phyloP scores from a whole-genome alignment of 1,139 yeast genomes.

The Saccharomyces hybrid region DNA sequence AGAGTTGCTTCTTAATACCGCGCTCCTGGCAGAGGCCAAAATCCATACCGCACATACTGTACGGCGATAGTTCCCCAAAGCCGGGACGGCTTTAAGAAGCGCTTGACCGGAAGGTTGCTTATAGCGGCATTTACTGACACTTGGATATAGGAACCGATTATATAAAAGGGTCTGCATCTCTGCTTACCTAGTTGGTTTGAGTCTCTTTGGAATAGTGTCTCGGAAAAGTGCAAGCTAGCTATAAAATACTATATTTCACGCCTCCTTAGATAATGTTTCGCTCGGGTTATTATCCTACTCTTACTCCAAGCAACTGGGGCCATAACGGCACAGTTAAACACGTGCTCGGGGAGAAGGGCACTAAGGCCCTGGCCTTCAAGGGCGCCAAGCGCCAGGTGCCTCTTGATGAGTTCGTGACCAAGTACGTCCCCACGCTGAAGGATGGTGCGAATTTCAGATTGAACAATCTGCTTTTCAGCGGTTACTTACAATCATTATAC shows the following conservation, averaged over 20 bases:
- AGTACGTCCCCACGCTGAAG: conserved; percentile 38
- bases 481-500: conserved; percentile 65
- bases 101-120: neutral
- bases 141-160: neutral
- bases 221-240: too few species aligned
- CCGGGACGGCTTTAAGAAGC: neutral
- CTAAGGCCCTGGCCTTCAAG: conserved; percentile 36
- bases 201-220: too few species aligned
- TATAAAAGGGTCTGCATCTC: neutral
- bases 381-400: conserved; percentile 21
- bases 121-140: neutral
- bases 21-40: neutral
- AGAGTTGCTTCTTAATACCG: neutral
- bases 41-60: neutral
- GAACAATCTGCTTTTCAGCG: conserved; percentile 58
- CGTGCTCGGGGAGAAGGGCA: conserved; percentile 22
- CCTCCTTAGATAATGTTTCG: neutral
- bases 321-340: conserved; percentile 36
- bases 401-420: conserved; percentile 34
- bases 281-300: conserved; percentile 10
- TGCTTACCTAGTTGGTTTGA: neutral
- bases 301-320: conserved; percentile 30
- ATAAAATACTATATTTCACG: too few species aligned
- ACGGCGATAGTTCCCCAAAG: too few species aligned
- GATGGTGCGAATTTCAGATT: conserved; percentile 43